Percentiles rank a stretch among this genome's conserved stretches.
phyloP scores from a whole-genome alignment of 192 early-diverging fungal species.

The Coemansia sp. region DNA sequence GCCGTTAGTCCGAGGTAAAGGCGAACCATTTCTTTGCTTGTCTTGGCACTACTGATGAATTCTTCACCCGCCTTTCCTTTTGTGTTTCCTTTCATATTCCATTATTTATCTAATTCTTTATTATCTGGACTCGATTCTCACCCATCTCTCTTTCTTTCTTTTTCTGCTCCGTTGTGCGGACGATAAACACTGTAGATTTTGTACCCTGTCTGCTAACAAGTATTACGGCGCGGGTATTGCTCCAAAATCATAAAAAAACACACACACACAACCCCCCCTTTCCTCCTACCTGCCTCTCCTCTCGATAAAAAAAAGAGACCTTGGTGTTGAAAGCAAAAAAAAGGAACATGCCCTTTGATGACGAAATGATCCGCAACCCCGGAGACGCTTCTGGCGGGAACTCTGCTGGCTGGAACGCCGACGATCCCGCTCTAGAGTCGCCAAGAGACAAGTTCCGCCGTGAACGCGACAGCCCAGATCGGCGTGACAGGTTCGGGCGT shows the following conservation, averaged over 20 bases:
- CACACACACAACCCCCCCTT: background rate
- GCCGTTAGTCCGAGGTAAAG: background rate
- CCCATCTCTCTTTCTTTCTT: constrained; percentile 2
- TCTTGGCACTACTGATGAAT: too few species aligned
- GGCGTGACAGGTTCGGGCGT: constrained; percentile 52
- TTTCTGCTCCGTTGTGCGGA: background rate
- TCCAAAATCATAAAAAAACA: constrained; percentile 5
- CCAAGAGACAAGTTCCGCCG: constrained; percentile 49
- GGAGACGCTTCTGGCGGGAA: constrained; percentile 15
- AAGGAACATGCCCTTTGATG: constrained; percentile 49
- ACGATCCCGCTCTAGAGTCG: constrained; percentile 17
- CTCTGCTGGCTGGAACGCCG: constrained; percentile 13
- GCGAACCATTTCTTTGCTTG: background rate
- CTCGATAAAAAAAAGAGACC: background rate
- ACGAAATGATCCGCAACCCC: constrained; percentile 29
- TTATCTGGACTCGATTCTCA: background rate
- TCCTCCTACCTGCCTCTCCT: background rate
- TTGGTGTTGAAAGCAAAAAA: background rate
- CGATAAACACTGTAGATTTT: constrained; percentile 2
- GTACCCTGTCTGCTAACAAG: constrained; percentile 9
- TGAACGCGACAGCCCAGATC: constrained; percentile 50
- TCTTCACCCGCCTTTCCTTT: constrained; percentile 1
- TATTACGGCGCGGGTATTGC: background rate
- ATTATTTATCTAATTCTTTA: background rate
- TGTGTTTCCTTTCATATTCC: constrained; percentile 5